These are phyloP conservation scores for Stagonosporopsis chrysanthemi DNA, from an alignment of 2,329 filamentous ascomycete genomes.

Conservation along the genomic window DNA sequence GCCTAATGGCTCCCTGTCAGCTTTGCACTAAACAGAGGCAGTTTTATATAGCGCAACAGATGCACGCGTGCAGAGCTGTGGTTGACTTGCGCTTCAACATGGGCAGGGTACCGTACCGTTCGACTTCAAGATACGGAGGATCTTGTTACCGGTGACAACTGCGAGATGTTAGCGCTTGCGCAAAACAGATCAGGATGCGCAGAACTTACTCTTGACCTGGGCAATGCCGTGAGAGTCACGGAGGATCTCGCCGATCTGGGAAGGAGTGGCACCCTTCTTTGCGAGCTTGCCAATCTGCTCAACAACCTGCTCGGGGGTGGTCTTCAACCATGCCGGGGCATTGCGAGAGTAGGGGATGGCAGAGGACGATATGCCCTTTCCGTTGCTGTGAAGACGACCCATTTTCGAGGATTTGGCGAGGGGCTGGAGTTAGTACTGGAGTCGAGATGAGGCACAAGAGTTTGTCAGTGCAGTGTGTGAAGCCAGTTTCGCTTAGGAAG, in stretches of 20 bases:
- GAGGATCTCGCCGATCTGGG: conserved; percentile 98
- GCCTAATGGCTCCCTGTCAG: conserved; percentile 66
- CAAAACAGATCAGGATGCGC: conserved; percentile 1
- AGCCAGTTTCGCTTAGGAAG: conserved; percentile 12
- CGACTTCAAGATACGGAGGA: conserved; percentile 98
- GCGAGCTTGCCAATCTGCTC: conserved; percentile 99
- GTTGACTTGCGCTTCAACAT: conserved; percentile 52
- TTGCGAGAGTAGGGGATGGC: conserved; percentile 96
- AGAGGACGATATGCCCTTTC: conserved; percentile 98
- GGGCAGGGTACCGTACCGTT: conserved; percentile 76
- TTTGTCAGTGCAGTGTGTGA: too few relatives aligned
- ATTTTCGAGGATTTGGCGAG: conserved; percentile 63
- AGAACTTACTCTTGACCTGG: conserved; percentile 87
- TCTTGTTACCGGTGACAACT: conserved; percentile 85
- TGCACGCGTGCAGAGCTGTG: conserved; percentile 41
- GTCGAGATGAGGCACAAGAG: conserved; percentile 13
- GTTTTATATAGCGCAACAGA: conserved; percentile 76
- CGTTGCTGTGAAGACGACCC: conserved; percentile 99
- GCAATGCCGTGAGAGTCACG: conserved; percentile 98
- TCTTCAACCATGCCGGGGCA: conserved; percentile 96
- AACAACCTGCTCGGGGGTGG: conserved; percentile 96
- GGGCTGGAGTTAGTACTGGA: conserved; percentile 27
- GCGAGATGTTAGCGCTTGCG: conserved; percentile 49
- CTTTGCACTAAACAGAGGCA: conserved; percentile 47
- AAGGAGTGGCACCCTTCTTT: conserved; percentile 97